Percentiles rank a stretch among this genome's conserved stretches.
Conservation (phyloP, 768 basidiomycete genomes). For the Mycena rebaudengoi region DNA sequence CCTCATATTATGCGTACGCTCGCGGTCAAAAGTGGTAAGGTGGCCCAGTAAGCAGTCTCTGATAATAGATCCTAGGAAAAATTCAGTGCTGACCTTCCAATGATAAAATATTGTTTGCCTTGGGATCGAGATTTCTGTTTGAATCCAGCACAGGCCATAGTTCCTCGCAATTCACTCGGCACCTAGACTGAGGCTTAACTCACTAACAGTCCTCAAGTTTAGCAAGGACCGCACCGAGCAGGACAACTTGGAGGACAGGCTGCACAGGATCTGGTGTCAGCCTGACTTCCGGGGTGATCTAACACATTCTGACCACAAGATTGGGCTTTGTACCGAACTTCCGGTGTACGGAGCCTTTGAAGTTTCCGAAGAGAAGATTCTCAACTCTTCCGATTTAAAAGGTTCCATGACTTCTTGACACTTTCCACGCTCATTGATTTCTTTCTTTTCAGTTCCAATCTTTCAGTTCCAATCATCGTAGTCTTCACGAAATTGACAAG, state of each 20-base stretch:
- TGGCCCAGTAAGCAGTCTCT: too few species aligned
- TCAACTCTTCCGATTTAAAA: background rate
- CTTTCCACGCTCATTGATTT: too few species aligned
- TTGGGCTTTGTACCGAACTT: constrained; percentile 4
- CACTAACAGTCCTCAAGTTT: background rate
- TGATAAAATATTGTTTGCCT: too few species aligned
- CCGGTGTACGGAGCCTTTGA: background rate
- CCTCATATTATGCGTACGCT: too few species aligned
- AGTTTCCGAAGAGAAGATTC: background rate
- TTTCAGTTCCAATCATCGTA: background rate
- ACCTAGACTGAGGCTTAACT: too few species aligned
- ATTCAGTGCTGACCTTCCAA: too few species aligned
- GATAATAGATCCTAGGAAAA: too few species aligned
- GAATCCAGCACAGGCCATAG: too few species aligned
- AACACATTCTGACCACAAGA: background rate
- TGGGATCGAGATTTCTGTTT: too few species aligned
- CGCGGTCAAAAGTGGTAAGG: too few species aligned
- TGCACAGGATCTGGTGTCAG: background rate
- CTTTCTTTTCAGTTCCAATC: background rate
- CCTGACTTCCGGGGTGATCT: background rate
- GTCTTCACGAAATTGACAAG: constrained; percentile 8
- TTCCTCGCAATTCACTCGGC: too few species aligned
- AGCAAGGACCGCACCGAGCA: background rate
- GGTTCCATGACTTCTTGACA: background rate
- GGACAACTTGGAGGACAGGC: background rate